Base-by-base conservation (phyloP, 2,329 filamentous ascomycete species). In the Alternaria brassicae region DNA sequence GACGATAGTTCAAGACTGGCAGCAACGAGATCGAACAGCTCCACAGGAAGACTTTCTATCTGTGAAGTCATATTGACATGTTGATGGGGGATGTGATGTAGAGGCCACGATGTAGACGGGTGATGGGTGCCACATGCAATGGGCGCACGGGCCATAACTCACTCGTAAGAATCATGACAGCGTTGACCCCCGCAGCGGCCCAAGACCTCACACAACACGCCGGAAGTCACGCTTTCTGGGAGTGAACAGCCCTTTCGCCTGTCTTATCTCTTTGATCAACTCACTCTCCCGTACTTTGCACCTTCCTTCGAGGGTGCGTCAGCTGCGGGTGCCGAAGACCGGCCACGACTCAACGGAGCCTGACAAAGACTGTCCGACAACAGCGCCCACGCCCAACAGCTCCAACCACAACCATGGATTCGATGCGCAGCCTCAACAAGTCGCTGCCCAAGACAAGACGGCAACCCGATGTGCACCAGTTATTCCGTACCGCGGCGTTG, bases 401-500 rank as follows among this genome's bases (percentile, higher is more conserved):
- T 56, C 45, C 28, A 2, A 42, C 28, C 41, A 25, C 49, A 19
- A 61, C 36, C 52, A 79, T 79, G 77, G 76, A 79, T 63, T 78
- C 77, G 44, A 79, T 79, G 77, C 77, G 77, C 48, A 77, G 74
- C 54, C 72, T 80, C 30, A 79, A 79, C 67, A 78, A 66, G 36
- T 78, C 77, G 32, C 70, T 80, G 44, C 78, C 78, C 7, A 72
- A 70, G 57, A 70, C 77, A 13, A 67, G 71, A 50, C 67, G 66
- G 47, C 77, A 79, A 65, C 78, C 71, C 42, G 76, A 82, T 73
- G 87, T 97, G 47, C 87, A 97, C 58, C 89, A 94, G 69, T 89
- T 92, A 58, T 99, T 99, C 84, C 95, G 93, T 78, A 88, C 91
- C 15, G 95, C 95, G 32, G 95, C 95, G 19, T 84, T 97, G 32